Evolutionary conservation across 805 yeast species (phyloP).

Genomic region (Candida maris): DNA sequence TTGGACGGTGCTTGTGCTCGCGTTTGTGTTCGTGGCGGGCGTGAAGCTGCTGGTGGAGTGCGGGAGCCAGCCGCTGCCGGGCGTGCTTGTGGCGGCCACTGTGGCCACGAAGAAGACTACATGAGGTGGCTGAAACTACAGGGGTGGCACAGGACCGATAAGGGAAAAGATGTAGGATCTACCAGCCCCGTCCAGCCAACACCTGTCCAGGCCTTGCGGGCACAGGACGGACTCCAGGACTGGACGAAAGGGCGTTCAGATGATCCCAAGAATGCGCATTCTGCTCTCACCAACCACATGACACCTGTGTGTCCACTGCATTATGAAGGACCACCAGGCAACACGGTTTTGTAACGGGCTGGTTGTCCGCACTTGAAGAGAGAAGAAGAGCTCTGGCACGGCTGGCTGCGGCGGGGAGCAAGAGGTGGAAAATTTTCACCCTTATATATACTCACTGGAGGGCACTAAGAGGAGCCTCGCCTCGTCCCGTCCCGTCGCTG

Average conservation of each 20-base stretch:
- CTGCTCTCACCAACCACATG: slow-evolving; percentile 69
- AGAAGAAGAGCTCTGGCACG: slow-evolving; percentile 8
- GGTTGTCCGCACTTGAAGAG: slow-evolving; percentile 68
- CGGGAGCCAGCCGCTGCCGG: slow-evolving; percentile 65
- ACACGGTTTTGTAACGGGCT: slow-evolving; percentile 66
- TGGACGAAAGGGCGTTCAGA: slow-evolving; percentile 65
- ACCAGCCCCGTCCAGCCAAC: slow-evolving; percentile 53
- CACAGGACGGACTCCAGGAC: slow-evolving; percentile 9
- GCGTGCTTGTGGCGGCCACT: slow-evolving; percentile 61
- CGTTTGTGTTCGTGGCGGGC: slow-evolving; percentile 45
- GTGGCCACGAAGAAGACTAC: slow-evolving; percentile 36
- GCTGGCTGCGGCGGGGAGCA: no score
- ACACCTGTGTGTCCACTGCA: slow-evolving; percentile 49
- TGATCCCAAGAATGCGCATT: slow-evolving; percentile 44
- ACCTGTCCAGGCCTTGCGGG: slow-evolving; percentile 27
- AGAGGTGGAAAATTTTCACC: slow-evolving; percentile 6
- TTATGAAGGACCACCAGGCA: slow-evolving; percentile 46
- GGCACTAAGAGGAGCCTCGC: no score
- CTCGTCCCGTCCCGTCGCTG: no score
- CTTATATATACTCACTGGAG: no score
- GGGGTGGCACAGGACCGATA: no score
- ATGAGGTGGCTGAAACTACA: slow-evolving; percentile 10
- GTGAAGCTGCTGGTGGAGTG: slow-evolving; percentile 49
- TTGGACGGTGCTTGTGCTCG: slow-evolving; percentile 56
- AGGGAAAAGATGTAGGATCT: slow-evolving; percentile 47